Evolutionary conservation across 2,329 filamentous ascomycete species (phyloP).

Genomic region (Microdochium trichocladiopsis): DNA sequence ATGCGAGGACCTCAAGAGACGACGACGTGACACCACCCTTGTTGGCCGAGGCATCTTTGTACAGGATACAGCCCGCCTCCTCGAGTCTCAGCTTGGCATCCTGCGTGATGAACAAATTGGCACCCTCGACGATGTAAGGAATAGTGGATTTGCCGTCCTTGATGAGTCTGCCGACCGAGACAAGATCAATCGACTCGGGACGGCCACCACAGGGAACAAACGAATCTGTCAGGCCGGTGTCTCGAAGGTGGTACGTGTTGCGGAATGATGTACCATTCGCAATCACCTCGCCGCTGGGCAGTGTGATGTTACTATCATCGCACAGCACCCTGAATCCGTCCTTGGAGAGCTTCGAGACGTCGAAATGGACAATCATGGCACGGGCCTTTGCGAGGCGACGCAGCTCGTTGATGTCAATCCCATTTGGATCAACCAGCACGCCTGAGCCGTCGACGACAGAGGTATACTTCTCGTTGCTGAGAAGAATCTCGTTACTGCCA

Average conservation of each 20-base stretch:
- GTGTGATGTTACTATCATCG: conserved; percentile 81
- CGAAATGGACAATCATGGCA: conserved; percentile 84
- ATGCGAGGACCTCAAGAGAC: conserved; percentile 90
- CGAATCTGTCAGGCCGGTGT: conserved; percentile 68
- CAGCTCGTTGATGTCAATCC: conserved; percentile 78
- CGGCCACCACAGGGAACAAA: conserved; percentile 97
- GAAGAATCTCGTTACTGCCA: conserved; percentile 94
- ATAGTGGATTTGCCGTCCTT: conserved; percentile 80
- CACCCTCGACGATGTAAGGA: conserved; percentile 94
- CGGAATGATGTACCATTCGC: conserved; percentile 93
- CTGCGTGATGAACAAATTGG: conserved; percentile 97
- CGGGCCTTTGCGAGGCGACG: conserved; percentile 77
- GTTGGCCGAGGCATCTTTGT: conserved; percentile 97
- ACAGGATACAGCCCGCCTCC: conserved; percentile 87
- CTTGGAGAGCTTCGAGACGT: conserved; percentile 75
- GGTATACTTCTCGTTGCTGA: conserved; percentile 92
- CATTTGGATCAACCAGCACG: conserved; percentile 88
- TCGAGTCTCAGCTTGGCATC: conserved; percentile 94
- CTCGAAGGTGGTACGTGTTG: conserved; percentile 91
- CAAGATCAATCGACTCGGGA: conserved; percentile 92
- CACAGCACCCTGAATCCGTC: conserved; percentile 88
- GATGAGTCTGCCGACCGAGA: conserved; percentile 77
- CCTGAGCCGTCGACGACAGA: conserved; percentile 94
- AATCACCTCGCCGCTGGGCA: conserved; percentile 80
- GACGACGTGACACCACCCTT: conserved; percentile 98